phyloP scores from a whole-genome alignment of 768 basidiomycete genomes.

The Podaxis sp. region DNA sequence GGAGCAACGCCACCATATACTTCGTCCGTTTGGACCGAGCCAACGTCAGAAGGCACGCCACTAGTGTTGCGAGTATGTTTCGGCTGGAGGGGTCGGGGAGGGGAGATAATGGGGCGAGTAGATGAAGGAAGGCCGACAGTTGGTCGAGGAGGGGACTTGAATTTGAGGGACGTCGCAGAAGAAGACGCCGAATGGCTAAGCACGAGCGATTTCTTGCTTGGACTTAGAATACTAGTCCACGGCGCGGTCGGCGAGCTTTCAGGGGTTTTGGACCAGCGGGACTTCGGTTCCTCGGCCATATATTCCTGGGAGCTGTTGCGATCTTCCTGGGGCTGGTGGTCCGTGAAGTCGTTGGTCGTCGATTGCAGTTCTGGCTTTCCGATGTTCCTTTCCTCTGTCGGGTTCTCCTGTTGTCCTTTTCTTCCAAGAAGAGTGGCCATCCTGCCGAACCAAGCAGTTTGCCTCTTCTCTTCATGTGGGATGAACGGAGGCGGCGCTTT shows the following conservation, averaged over 20 bases:
- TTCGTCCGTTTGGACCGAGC: not conserved
- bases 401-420: slow-evolving; percentile 19
- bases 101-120: not conserved
- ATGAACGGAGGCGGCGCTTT: slow-evolving; percentile 10
- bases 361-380: slow-evolving; percentile 9
- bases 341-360: slow-evolving; percentile 12
- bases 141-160: not conserved
- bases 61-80: not conserved
- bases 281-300: slow-evolving; percentile 6
- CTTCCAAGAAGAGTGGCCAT: slow-evolving; percentile 25
- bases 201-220: slow-evolving; percentile 7
- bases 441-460: slow-evolving; percentile 34
- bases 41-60: not conserved
- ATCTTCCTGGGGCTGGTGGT: not conserved
- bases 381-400: slow-evolving; percentile 11
- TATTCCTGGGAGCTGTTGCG: not conserved
- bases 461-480: slow-evolving; percentile 4
- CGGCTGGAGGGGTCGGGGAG: slow-evolving; percentile 7
- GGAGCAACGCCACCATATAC: not conserved
- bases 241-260: not conserved
- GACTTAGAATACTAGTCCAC: not conserved
- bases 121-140: not conserved
- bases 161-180: slow-evolving; percentile 20
- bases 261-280: slow-evolving; percentile 17
- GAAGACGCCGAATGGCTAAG: slow-evolving; percentile 20